Percentiles rank a stretch among this genome's conserved stretches.
Conservation (phyloP, 2,329 filamentous ascomycete genomes). For the Didymellaceae sp. region DNA sequence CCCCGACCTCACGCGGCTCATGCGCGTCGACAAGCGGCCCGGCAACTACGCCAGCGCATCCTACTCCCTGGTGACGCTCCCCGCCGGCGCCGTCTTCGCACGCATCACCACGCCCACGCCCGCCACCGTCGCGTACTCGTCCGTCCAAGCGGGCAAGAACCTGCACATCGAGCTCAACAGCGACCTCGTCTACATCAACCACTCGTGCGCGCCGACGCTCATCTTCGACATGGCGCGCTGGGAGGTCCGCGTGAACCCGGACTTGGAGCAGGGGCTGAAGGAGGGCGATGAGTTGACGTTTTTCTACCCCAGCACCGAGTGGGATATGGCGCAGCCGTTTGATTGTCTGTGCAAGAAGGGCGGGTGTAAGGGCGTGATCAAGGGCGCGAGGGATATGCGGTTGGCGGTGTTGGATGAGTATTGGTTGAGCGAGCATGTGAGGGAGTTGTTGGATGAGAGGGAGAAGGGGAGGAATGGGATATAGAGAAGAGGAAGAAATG, state of each 20-base stretch:
- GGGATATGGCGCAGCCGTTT: conserved; percentile 76
- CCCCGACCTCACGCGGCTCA: conserved; percentile 48
- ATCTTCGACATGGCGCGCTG: conserved; percentile 59
- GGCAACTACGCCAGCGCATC: conserved; percentile 54
- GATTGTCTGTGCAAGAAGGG: conserved; percentile 66
- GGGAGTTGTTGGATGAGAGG: conserved; percentile 40
- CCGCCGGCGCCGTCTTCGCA: conserved; percentile 58
- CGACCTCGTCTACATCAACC: conserved; percentile 64
- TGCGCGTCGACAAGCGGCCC: conserved; percentile 47
- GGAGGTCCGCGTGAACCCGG: conserved; percentile 63
- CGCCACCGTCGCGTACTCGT: conserved; percentile 56
- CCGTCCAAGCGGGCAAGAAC: conserved; percentile 58
- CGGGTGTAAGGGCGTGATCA: conserved; percentile 67
- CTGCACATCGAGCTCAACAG: conserved; percentile 64
- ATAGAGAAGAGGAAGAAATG: not conserved
- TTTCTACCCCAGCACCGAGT: conserved; percentile 79
- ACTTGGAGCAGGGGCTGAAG: conserved; percentile 35
- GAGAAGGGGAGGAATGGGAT: conserved; percentile 9
- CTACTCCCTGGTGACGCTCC: conserved; percentile 57
- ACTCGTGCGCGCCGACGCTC: conserved; percentile 60
- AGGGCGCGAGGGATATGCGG: conserved; percentile 68
- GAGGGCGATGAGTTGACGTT: conserved; percentile 59
- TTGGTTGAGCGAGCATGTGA: conserved; percentile 50
- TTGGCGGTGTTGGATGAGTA: conserved; percentile 61
- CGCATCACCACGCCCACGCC: conserved; percentile 57